phyloP scores from a whole-genome alignment of 352 stramenopile genomes.

The Globisporangium paddicum region DNA sequence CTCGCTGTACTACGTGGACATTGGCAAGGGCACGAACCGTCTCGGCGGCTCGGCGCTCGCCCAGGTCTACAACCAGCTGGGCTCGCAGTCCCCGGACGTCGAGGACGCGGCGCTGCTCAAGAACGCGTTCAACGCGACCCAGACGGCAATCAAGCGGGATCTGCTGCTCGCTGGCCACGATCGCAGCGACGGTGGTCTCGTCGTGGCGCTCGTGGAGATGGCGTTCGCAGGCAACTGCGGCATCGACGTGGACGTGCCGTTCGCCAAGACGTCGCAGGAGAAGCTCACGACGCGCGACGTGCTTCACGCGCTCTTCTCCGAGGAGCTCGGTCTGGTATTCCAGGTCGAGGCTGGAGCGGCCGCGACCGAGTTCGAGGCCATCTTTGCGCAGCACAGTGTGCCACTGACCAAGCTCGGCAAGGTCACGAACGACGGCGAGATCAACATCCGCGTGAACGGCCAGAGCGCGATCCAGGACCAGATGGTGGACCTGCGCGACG shows the following conservation, averaged over 20 bases:
- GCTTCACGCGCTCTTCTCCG: slow-evolving; percentile 90
- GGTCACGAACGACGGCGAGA: slow-evolving; percentile 79
- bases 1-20: slow-evolving; percentile 93
- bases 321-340: slow-evolving; percentile 97
- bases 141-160: slow-evolving; percentile 89
- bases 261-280: slow-evolving; percentile 6
- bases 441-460: slow-evolving; percentile 90
- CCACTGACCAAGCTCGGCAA: slow-evolving; percentile 88
- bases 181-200: slow-evolving; percentile 96
- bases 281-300: slow-evolving; percentile 57
- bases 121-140: slow-evolving; percentile 92
- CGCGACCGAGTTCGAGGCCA: slow-evolving; percentile 71
- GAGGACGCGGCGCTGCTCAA: slow-evolving; percentile 92
- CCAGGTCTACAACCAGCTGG: slow-evolving; percentile 90
- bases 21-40: slow-evolving; percentile 87
- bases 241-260: slow-evolving; percentile 90
- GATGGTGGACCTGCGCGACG: slow-evolving; percentile 88
- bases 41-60: slow-evolving; percentile 96
- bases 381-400: slow-evolving; percentile 84
- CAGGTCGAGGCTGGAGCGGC: slow-evolving; percentile 82
- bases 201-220: slow-evolving; percentile 97
- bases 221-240: slow-evolving; percentile 98
- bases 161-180: slow-evolving; percentile 97
- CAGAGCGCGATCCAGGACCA: slow-evolving; percentile 64
- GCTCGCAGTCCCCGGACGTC: slow-evolving; percentile 87